These are phyloP conservation scores for Phyllosticta capitalensis DNA, from an alignment of 2,329 filamentous ascomycete species.

Conservation along the genomic window DNA sequence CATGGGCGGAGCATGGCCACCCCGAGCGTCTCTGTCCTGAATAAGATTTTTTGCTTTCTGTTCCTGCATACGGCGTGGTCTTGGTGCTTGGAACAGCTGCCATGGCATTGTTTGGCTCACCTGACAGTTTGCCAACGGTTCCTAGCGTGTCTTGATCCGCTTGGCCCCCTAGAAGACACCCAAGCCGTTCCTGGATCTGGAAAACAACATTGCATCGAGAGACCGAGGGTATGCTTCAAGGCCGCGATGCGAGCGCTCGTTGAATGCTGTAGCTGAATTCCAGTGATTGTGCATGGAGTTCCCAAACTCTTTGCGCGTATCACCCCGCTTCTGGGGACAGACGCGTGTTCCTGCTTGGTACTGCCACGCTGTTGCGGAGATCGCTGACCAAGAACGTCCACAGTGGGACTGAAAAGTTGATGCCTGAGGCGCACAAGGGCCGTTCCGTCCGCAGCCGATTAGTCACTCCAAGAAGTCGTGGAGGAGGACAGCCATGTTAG, in stretches of 20 bases:
- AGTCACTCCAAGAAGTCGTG: background rate
- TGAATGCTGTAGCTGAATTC: background rate
- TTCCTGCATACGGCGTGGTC: too few species aligned
- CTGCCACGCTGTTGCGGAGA: background rate
- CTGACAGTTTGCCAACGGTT: background rate
- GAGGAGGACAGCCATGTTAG: background rate
- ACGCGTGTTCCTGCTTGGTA: background rate
- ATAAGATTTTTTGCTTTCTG: background rate
- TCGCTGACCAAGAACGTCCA: background rate
- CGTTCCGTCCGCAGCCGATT: background rate
- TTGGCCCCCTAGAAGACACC: background rate
- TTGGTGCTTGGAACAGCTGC: background rate
- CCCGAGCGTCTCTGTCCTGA: background rate
- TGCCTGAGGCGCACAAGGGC: background rate
- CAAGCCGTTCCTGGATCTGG: background rate
- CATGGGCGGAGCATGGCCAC: background rate
- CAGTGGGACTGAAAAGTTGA: background rate
- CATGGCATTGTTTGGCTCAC: background rate
- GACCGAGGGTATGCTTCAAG: background rate
- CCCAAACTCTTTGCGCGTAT: background rate
- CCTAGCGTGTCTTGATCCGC: background rate
- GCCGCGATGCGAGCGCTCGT: background rate
- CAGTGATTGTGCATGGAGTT: background rate
- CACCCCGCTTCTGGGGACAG: background rate
- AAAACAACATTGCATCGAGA: background rate